phyloP scores from a whole-genome alignment of 1,284 basidiomycete species.

The Ceratobasidium sp. region DNA sequence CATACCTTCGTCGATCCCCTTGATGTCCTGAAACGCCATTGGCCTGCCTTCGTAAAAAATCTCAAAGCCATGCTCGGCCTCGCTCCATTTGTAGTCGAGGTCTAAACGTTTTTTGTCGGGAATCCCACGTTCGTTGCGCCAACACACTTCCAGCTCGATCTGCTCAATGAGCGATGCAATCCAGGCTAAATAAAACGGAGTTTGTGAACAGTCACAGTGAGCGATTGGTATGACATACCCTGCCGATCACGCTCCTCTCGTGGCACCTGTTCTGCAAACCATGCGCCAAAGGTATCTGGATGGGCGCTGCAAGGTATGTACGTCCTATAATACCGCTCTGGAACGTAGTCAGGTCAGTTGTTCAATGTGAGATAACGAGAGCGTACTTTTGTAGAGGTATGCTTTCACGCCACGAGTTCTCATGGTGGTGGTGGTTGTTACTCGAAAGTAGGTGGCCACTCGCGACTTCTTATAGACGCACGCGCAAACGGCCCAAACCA shows the following conservation, averaged over 20 bases:
- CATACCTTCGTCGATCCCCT: neutral
- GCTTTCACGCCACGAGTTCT: neutral
- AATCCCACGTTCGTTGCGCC: neutral
- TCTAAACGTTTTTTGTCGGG: neutral
- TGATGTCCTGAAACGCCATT: neutral
- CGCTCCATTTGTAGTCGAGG: neutral
- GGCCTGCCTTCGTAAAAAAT: neutral
- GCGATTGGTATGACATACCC: neutral
- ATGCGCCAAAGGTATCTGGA: neutral
- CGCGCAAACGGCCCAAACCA: too few relatives aligned
- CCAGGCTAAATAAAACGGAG: neutral
- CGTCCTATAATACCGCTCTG: neutral
- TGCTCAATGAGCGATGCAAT: neutral
- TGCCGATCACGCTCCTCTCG: neutral
- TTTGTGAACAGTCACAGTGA: neutral
- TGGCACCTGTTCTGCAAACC: neutral
- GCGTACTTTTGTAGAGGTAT: neutral
- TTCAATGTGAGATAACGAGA: neutral
- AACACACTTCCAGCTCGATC: neutral
- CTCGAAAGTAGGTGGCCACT: too few relatives aligned
- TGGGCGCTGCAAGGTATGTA: neutral
- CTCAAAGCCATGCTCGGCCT: neutral
- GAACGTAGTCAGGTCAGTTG: too few relatives aligned
- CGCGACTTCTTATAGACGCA: too few relatives aligned
- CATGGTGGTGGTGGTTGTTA: neutral